phyloP scores from a whole-genome alignment of 2,329 filamentous ascomycete species.

The Trichoderma cornu-damae region DNA sequence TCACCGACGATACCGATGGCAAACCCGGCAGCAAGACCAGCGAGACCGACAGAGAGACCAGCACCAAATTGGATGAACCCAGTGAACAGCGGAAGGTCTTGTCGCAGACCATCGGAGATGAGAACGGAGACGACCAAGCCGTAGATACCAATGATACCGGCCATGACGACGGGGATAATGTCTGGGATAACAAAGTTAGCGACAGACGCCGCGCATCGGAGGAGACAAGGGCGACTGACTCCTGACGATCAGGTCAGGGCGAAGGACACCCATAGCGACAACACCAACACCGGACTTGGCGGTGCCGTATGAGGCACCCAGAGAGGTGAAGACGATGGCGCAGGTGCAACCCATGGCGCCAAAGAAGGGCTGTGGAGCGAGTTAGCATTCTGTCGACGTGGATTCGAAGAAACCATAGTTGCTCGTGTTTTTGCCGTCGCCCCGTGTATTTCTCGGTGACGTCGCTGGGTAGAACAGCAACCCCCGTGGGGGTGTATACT shows the following conservation, averaged over 20 bases:
- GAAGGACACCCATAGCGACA: conserved; percentile 40
- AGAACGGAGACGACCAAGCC: conserved; percentile 43
- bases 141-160: conserved; percentile 93
- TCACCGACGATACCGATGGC: conserved; percentile 45
- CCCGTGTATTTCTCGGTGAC: conserved; percentile 13
- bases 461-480: conserved; percentile 8
- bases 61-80: conserved; percentile 42
- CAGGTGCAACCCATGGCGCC: conserved; percentile 39
- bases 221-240: conserved; percentile 21
- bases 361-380: conserved; percentile 35
- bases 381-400: conserved; percentile 11
- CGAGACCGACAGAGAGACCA: conserved; percentile 40
- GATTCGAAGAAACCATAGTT: not conserved
- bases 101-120: conserved; percentile 37
- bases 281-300: conserved; percentile 41
- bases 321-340: conserved; percentile 49
- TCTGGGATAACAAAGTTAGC: conserved; percentile 50
- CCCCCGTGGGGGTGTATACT: conserved; percentile 6
- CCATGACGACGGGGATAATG: conserved; percentile 99
- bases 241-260: conserved; percentile 42
- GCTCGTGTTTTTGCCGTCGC: not conserved
- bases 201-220: not conserved
- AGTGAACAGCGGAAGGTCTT: conserved; percentile 41
- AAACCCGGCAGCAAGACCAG: conserved; percentile 43
- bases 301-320: conserved; percentile 44